phyloP scores from a whole-genome alignment of 768 basidiomycete genomes.

The Mycena venus region DNA sequence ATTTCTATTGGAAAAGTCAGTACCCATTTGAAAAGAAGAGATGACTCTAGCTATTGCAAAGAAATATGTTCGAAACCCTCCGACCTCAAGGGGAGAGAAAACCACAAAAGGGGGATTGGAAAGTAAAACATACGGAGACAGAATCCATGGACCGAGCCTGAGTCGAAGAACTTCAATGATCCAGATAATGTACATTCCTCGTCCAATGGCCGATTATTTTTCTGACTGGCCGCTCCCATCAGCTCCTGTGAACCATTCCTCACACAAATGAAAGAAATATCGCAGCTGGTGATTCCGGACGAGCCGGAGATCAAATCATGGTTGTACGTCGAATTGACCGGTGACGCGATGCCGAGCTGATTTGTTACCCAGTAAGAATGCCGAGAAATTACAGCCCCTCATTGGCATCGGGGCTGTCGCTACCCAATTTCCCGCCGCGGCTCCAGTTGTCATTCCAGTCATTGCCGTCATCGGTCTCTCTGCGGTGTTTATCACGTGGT shows the following conservation, averaged over 20 bases:
- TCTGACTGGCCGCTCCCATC: not conserved
- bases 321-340: not conserved
- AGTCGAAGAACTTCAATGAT: conserved; percentile 5
- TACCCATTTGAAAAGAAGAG: no score
- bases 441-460: not conserved
- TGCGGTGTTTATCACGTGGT: no score
- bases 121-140: no score
- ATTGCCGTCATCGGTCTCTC: not conserved
- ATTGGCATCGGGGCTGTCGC: not conserved
- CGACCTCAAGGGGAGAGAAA: no score
- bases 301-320: not conserved
- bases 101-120: not conserved
- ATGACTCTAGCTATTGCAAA: no score
- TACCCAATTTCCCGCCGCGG: not conserved
- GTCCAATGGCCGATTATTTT: not conserved
- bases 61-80: no score
- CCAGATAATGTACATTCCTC: not conserved
- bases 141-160: no score
- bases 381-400: not conserved
- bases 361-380: not conserved
- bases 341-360: not conserved
- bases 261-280: not conserved
- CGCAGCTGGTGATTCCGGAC: not conserved
- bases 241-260: not conserved
- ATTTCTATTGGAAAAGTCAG: no score